Evolutionary conservation across 129 eudicot genomes (phyloP), one percentile per base, ranked within the genome.

Genomic region (Lactuca saligna): DNA sequence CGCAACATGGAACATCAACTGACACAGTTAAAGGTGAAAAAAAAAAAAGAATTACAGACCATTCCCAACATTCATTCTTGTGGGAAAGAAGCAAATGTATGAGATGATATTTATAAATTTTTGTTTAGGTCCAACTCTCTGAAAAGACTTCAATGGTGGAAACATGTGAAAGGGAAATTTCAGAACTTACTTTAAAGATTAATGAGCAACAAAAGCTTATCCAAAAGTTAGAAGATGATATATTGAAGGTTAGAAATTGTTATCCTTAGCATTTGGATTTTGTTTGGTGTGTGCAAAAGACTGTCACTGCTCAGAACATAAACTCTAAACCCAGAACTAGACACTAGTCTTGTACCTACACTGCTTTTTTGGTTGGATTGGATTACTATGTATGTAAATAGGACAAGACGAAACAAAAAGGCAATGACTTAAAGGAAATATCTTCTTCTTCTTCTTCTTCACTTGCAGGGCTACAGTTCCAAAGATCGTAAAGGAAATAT

Each of bases 1-100:
- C 89, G 90, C 17, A 94, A 94, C 83, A 90, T 94, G 99, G 99
- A 94, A 76, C 99, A 94, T 74, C 91, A 94, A 83, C 83, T 89
- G 65, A 94, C 99, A 54, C 99, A 94, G 61, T 81, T 83, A 54
- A 94, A 94, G 96, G 99, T 93, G 81, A 63, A 61, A 46, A 49
- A 63, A 61, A 46, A 49, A 25, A 16, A 20, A 44, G 17, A 6
- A 44, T 6, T 56, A 64, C 46, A 5, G 39, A 37, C 54, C n/a
- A 17, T 38, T 63, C 31, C 15, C 51, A 44, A 34, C 25, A 29
- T 57, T 75, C 12, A 49, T 69, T 17, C 41, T 20, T 9, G 65
- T 17, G 56, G 60, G 54, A 31, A 32, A 25, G 29, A 25, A 25
- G 29, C 29, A 25, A 25, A 25, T 25, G 29, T 25, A 25, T 25